Evolutionary conservation across 306 rosid genomes (phyloP).

Genomic region (Geum urbanum): DNA sequence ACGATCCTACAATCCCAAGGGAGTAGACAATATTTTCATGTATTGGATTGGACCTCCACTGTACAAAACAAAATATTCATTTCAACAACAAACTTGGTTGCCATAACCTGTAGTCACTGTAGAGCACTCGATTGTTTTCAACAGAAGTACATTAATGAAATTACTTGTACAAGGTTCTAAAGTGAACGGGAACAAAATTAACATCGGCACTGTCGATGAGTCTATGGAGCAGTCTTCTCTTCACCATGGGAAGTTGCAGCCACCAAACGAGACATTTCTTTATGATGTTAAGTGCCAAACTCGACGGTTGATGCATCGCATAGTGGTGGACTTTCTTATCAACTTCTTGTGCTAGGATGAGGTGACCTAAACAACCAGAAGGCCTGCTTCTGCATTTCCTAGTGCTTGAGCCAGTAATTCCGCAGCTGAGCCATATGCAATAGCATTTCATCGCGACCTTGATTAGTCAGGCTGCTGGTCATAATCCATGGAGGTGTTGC

Average conservation of each 20-base stretch:
- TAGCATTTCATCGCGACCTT: conserved; percentile 92
- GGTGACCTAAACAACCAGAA: conserved; percentile 8
- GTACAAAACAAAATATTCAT: background rate
- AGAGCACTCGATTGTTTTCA: background rate
- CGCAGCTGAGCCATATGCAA: conserved; percentile 94
- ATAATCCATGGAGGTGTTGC: conserved; percentile 94
- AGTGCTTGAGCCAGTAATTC: conserved; percentile 97
- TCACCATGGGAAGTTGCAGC: background rate
- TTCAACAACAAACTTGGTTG: background rate
- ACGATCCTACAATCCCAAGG: too few relatives aligned
- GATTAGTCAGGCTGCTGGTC: conserved; percentile 91
- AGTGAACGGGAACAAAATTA: background rate
- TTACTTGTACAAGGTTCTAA: background rate
- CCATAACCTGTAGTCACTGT: background rate
- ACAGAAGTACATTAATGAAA: background rate
- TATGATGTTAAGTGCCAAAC: background rate
- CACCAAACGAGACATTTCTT: background rate
- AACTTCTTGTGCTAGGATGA: conserved; percentile 1
- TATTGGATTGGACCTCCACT: background rate
- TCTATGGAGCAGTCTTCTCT: background rate
- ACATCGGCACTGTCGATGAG: background rate
- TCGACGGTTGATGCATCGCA: background rate
- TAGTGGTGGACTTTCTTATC: background rate
- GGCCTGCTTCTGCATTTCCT: conserved; percentile 16
- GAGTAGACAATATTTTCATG: too few relatives aligned